phyloP scores from a whole-genome alignment of 1,284 basidiomycete genomes.

The Phylloboletellus chloephorus region DNA sequence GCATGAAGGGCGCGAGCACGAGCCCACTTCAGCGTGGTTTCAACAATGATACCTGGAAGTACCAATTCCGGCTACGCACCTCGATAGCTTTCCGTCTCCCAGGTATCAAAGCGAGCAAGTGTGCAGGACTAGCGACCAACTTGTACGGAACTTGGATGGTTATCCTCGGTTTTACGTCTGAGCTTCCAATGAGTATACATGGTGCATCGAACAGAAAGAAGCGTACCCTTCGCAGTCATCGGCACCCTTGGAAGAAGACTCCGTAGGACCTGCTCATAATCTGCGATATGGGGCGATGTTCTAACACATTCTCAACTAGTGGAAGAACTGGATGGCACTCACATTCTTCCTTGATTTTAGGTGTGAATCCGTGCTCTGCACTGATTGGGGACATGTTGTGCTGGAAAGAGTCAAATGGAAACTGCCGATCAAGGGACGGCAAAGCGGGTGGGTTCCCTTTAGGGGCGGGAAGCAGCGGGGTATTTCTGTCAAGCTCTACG shows the following conservation, averaged over 20 bases:
- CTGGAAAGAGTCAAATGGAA: conserved; percentile 4
- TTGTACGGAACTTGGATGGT: conserved; percentile 45
- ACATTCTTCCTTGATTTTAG: conserved; percentile 21
- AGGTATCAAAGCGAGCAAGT: conserved; percentile 43
- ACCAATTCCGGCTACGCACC: conserved; percentile 35
- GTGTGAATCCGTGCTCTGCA: neutral
- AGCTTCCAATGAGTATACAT: conserved; percentile 4
- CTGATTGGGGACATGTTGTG: neutral
- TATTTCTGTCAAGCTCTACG: conserved; percentile 62
- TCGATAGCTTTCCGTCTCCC: conserved; percentile 69
- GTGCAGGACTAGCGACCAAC: conserved; percentile 41
- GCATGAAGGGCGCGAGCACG: conserved; percentile 50
- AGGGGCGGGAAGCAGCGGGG: conserved; percentile 42
- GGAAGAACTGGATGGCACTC: conserved; percentile 4
- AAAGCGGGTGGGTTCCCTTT: conserved; percentile 22
- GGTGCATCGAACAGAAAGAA: conserved; percentile 1
- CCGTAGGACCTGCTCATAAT: conserved; percentile 38
- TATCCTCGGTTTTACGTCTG: conserved; percentile 39
- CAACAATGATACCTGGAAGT: conserved; percentile 1
- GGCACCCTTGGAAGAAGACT: conserved; percentile 50
- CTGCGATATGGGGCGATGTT: conserved; percentile 24
- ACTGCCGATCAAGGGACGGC: conserved; percentile 27
- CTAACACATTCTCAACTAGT: neutral
- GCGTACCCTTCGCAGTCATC: conserved; percentile 54
- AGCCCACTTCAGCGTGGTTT: conserved; percentile 46